Base-by-base conservation (phyloP, 2,329 filamentous ascomycete genomes). In the Talaromyces funiculosus region DNA sequence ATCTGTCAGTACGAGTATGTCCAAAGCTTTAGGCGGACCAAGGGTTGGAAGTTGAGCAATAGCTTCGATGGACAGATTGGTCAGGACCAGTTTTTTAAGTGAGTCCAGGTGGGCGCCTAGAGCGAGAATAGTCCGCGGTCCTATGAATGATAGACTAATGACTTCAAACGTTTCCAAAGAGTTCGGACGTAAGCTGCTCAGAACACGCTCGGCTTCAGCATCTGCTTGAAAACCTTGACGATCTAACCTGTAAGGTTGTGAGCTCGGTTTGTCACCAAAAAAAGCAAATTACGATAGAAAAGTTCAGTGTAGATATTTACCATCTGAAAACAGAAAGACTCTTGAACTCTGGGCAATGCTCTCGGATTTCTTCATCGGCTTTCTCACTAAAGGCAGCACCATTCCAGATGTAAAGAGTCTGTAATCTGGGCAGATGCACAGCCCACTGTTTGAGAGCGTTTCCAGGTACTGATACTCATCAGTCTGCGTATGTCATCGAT, bases 281-380 rank as follows among this genome's bases (percentile, higher is more conserved):
- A 14, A 24, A 33, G 14, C 31, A 35, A 20, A 24, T 5, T n/a
- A 35, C n/a, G 18, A 37, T n/a, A 40, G 18, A 22, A 20, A 4
- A 14, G n/a, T 67, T 63, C 20, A 68, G 66, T 7, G 62, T 56
- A 7, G 42, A 42, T 20, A 33, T 67, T 56, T 67, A 75, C 80
- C 80, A 83, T 43, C 71, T 77, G 63, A 81, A 86, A 59, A 88
- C 84, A 26, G 79, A 82, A 22, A 91, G 72, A 40, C 82, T 80
- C 45, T 79, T 79, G 65, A 91, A 87, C 8, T 81, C 74, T 1
- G 84, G 84, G 65, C 87, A 90, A 65, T 82, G 76, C 24, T 79
- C 69, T 24, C 79, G 76, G 53, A 90, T 82, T 3, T 83, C 79
- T 12, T 75, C 73, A 33, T 82, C 81, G 1, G 81, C 78, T 59